phyloP scores from a whole-genome alignment of 148 eudicot genomes.

The Talinum fruticosum region DNA sequence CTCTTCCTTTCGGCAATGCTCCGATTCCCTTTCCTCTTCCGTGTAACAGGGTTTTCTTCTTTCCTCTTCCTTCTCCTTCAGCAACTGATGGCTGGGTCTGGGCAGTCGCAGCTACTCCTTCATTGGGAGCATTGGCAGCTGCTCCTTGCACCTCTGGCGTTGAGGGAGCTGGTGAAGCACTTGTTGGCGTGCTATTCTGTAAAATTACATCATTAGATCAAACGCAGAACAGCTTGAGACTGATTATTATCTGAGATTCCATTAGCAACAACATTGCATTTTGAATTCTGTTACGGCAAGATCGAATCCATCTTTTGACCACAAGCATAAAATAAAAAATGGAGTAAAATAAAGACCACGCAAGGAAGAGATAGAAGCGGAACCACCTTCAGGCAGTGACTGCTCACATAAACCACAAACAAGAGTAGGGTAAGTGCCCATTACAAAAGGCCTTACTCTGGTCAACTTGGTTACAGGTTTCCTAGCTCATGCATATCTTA shows the following conservation, averaged over 20 bases:
- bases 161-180: constrained; percentile 35
- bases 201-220: constrained; percentile 14
- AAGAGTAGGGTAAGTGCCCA: no score
- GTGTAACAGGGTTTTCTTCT: constrained; percentile 57
- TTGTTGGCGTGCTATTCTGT: constrained; percentile 25
- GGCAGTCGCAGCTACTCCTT: constrained; percentile 14
- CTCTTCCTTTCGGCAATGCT: constrained; percentile 75
- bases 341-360: no score
- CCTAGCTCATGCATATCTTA: no score
- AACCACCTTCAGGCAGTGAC: no score
- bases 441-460: no score
- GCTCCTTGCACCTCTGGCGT: constrained; percentile 34
- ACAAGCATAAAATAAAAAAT: no score
- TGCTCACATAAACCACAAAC: no score
- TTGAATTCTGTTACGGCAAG: background rate
- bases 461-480: no score
- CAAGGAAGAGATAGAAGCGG: no score
- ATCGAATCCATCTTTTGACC: background rate
- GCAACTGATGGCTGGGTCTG: constrained; percentile 37
- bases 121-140: constrained; percentile 15
- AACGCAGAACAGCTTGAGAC: constrained; percentile 2
- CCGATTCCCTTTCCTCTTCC: constrained; percentile 80
- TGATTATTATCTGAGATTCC: background rate
- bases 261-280: background rate
- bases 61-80: constrained; percentile 67